phyloP scores from a whole-genome alignment of 441 rosid genomes.

The Jatropha multifida region DNA sequence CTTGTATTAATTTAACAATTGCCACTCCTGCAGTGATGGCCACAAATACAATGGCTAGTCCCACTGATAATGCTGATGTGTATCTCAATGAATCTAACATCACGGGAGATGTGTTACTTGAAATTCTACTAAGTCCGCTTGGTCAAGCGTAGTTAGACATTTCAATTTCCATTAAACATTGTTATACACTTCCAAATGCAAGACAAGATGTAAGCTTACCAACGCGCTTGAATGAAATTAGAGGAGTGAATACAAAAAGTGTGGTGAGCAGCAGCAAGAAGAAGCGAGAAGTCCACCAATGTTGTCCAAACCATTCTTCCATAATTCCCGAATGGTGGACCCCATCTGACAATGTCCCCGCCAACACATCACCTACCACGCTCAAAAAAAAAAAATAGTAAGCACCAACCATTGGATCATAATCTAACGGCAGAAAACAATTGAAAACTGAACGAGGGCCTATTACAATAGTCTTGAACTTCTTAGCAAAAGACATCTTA shows the following conservation, averaged over 20 bases:
- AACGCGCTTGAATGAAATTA: conserved; percentile 56
- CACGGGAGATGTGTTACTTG: background rate
- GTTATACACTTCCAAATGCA: background rate
- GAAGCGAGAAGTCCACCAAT: conserved; percentile 55
- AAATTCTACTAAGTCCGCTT: background rate
- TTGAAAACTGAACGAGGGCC: background rate
- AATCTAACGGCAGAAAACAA: conserved; percentile 9
- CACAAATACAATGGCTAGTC: conserved; percentile 54
- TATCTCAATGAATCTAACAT: conserved; percentile 60
- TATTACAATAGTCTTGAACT: background rate
- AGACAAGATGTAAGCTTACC: conserved; percentile 32
- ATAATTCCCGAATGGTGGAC: conserved; percentile 50
- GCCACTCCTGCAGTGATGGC: conserved; percentile 57
- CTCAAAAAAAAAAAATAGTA: background rate
- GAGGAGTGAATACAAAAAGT: conserved; percentile 51
- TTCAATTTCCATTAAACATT: background rate
- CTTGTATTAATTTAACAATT: conserved; percentile 41
- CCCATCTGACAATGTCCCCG: conserved; percentile 45
- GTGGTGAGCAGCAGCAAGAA: conserved; percentile 47
- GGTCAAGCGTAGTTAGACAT: background rate
- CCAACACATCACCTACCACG: conserved; percentile 58
- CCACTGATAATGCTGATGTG: conserved; percentile 62
- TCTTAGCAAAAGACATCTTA: too few relatives aligned
- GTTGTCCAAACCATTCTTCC: conserved; percentile 58
- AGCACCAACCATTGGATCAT: background rate